Percentiles rank a stretch among this genome's conserved stretches.
Evolutionary conservation across 768 basidiomycete genomes (phyloP).

Genomic region (Coprinopsis cinerea): DNA sequence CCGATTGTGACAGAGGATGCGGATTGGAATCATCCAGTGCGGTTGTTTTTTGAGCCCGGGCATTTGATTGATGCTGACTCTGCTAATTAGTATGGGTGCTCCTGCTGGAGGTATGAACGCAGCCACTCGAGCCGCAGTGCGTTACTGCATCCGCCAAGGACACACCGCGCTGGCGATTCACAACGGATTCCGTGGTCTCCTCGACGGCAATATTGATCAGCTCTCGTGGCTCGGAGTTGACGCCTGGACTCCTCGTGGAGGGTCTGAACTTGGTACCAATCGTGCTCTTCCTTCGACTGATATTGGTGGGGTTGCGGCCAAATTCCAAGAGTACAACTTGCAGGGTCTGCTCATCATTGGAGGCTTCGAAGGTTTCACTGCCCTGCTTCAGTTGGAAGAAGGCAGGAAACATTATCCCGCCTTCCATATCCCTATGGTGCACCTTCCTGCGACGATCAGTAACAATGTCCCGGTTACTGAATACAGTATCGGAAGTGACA

Average conservation of each 20-base stretch:
- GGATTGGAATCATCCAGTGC: conserved; percentile 81
- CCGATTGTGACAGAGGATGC: conserved; percentile 51
- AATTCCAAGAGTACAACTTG: conserved; percentile 81
- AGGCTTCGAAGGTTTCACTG: conserved; percentile 91
- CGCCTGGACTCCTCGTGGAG: conserved; percentile 92
- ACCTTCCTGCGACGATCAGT: conserved; percentile 93
- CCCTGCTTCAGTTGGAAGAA: conserved; percentile 72
- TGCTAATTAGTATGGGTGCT: conserved; percentile 70
- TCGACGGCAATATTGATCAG: conserved; percentile 82
- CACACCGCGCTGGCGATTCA: conserved; percentile 90
- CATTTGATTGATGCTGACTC: neutral
- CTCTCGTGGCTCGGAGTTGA: conserved; percentile 97
- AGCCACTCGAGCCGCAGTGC: conserved; percentile 88
- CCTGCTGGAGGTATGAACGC: conserved; percentile 99
- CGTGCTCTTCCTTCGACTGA: conserved; percentile 81
- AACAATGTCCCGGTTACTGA: conserved; percentile 99
- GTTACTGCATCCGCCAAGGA: conserved; percentile 89
- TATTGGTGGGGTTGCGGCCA: conserved; percentile 82
- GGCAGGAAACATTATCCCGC: conserved; percentile 80
- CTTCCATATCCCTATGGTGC: conserved; percentile 93
- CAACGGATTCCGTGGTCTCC: conserved; percentile 93
- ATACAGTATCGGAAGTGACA: conserved; percentile 92
- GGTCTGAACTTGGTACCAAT: conserved; percentile 97
- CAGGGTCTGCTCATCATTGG: conserved; percentile 86
- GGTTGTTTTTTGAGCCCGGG: conserved; percentile 19